Evolutionary conservation across 1,139 yeast genomes (phyloP), one percentile per base, ranked within the genome.

Genomic region (Geotrichum citri-aurantii): DNA sequence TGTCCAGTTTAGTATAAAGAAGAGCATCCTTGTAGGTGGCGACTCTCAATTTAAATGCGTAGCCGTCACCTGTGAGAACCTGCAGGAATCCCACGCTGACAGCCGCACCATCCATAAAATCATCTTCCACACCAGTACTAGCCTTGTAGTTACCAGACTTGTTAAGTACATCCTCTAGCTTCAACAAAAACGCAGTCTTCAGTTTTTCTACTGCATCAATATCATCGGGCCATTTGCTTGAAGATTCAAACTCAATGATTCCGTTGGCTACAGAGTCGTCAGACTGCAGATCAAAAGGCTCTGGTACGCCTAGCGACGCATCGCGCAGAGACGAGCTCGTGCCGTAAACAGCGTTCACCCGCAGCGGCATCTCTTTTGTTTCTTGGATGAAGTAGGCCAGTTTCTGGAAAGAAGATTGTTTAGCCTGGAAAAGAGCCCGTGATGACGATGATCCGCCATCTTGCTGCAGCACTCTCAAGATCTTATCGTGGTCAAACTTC

Each of bases 191-290:
- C 6, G 98, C 99, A 46, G 93, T 81, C 70, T 95, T 95, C 19
- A 96, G 88, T 67, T 86, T 85, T 69, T 93, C 99, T 60, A 91
- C 76, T 0, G 97, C 92, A 44, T 79, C 76, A 4, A 90, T 71
- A 71, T 93, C 97, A 72, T 89, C 96, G 0, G 99, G 99, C 99
- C 99, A 95, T 71, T 85, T 84, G n/a, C 84, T 79, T 1, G 97
- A 88, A 2, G 88, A 78, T 74, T 95, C 99, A 72, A 95, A 90
- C 72, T 91, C 96, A 52, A 95, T 72, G 12, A 92, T 79, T 27
- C 86, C 84, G 55, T 87, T 91, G 65, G 88, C 89, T 78, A 89
- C 83, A 66, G 87, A 88, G 69, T 89, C 92, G 5, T 92, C 92
- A 1, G 89, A 81, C 3, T 76, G 73, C 53, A 79, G 71, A 17